Base-by-base conservation (phyloP, 1,284 basidiomycete species). In the Anthracocystis panici-leucophaei region DNA sequence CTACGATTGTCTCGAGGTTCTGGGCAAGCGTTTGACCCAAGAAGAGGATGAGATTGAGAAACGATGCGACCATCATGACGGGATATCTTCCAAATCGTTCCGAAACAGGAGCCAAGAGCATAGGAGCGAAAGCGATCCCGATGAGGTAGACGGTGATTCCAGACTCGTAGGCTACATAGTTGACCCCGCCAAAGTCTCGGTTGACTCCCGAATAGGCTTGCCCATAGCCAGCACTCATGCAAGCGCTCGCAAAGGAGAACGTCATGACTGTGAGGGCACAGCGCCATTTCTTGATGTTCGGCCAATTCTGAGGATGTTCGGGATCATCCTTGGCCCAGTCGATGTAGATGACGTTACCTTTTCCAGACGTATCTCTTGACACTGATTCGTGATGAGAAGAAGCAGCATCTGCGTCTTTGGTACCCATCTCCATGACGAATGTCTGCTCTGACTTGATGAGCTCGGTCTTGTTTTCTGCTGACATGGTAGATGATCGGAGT, bases 1-100 rank as follows among this genome's bases (percentile, higher is more conserved):
- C 79, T 46, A 78, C 51, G 45, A 82, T 65, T 35, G 69, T 57
- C 20, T 63, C 57, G 10, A 80, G 67, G 57, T 72, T 78, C 46
- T 61, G 44, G 5, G 77, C 74, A 6, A 81, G 65, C n/a, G 79
- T 80, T 48, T 69, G 63, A 3, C 78, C 78, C 31, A 82, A 56
- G 35, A 68, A 77, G 53, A 77, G 64, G 14, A 81, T 41, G 45
- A 68, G 46, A 52, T 59, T 69, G 46, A 73, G 45, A 25, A 63
- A 35, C 20, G 65, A 33, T 0, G 63, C 57, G 3, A 27, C 58
- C 25, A 76, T 41, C 44, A 60, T 65, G 50, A 75, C 55, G 11
- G 65, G 69, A 11, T 56, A 50, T 11, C 76, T 51, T 11, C 76
- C 76, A 50, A 56, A 65, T 18, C 58, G 35, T 33, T 77, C 76